These are phyloP conservation scores for Candida gorgasii DNA, from an alignment of 805 yeast genomes.

Conservation along the genomic window DNA sequence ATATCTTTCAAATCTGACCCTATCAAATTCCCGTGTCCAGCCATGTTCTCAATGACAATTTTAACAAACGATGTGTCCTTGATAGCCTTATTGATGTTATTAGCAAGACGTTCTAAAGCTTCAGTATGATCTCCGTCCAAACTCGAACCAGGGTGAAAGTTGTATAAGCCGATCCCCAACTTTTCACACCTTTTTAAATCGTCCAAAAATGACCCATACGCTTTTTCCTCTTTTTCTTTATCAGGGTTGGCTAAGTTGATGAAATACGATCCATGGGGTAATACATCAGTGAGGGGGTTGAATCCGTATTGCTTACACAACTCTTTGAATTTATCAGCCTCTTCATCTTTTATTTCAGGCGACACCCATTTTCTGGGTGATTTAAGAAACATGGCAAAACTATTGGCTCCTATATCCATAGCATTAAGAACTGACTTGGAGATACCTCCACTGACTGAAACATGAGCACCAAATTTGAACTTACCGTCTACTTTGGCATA, in stretches of 20 bases:
- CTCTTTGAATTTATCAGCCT: slow-evolving; percentile 62
- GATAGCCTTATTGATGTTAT: slow-evolving; percentile 77
- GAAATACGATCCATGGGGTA: slow-evolving; percentile 95
- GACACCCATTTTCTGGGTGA: slow-evolving; percentile 92
- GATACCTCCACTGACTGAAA: slow-evolving; percentile 79
- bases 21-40: slow-evolving; percentile 90
- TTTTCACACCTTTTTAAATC: slow-evolving; percentile 86
- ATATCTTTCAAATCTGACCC: slow-evolving; percentile 83
- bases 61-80: slow-evolving; percentile 74
- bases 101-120: slow-evolving; percentile 71
- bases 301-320: slow-evolving; percentile 65
- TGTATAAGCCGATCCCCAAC: slow-evolving; percentile 80
- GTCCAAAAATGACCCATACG: slow-evolving; percentile 77
- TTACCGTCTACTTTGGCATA: slow-evolving; percentile 18
- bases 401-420: slow-evolving; percentile 59
- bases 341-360: slow-evolving; percentile 69
- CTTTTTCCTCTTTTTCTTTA: slow-evolving; percentile 69
- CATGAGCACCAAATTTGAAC: slow-evolving; percentile 84
- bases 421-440: slow-evolving; percentile 62
- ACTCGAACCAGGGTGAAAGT: slow-evolving; percentile 92
- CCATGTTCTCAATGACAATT: slow-evolving; percentile 94
- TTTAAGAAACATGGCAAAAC: slow-evolving; percentile 88
- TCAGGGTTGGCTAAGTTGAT: slow-evolving; percentile 94
- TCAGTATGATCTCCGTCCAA: slow-evolving; percentile 63
- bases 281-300: slow-evolving; percentile 72